Evolutionary conservation across 805 yeast species (phyloP).

Genomic region (Schwanniomyces yamadae): DNA sequence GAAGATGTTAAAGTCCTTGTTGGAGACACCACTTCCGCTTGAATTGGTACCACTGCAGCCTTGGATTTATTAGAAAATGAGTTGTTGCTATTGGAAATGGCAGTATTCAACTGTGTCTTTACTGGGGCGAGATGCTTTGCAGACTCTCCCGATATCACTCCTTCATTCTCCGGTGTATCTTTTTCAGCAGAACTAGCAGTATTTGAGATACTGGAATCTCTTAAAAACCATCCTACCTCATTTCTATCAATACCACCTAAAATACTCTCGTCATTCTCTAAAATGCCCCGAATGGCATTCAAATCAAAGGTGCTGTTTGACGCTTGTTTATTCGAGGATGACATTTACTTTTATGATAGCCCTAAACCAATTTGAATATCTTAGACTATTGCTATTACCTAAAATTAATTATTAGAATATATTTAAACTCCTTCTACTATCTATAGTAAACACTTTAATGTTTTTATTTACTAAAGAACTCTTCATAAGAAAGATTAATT

Average conservation of each 20-base stretch:
- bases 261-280: constrained; percentile 19
- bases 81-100: constrained; percentile 33
- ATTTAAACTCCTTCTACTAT: too few relatives aligned
- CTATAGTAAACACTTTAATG: too few relatives aligned
- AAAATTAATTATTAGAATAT: too few relatives aligned
- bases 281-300: constrained; percentile 19
- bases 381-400: too few relatives aligned
- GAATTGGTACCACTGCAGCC: constrained; percentile 31
- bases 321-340: constrained; percentile 3
- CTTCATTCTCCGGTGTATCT: background rate
- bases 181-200: constrained; percentile 1
- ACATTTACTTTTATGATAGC: too few relatives aligned
- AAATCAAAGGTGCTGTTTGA: constrained; percentile 14
- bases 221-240: constrained; percentile 54
- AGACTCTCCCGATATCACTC: background rate
- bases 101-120: constrained; percentile 21
- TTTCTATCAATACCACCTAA: constrained; percentile 35
- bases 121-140: constrained; percentile 8
- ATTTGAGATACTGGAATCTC: constrained; percentile 27
- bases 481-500: too few relatives aligned
- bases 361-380: too few relatives aligned
- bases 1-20: constrained; percentile 5
- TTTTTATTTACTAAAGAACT: too few relatives aligned
- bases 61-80: constrained; percentile 29
- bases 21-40: constrained; percentile 18